Evolutionary conservation across 2,329 filamentous ascomycete species (phyloP), one percentile per base, ranked within the genome.

Genomic region (Phyllosticta capitalensis): DNA sequence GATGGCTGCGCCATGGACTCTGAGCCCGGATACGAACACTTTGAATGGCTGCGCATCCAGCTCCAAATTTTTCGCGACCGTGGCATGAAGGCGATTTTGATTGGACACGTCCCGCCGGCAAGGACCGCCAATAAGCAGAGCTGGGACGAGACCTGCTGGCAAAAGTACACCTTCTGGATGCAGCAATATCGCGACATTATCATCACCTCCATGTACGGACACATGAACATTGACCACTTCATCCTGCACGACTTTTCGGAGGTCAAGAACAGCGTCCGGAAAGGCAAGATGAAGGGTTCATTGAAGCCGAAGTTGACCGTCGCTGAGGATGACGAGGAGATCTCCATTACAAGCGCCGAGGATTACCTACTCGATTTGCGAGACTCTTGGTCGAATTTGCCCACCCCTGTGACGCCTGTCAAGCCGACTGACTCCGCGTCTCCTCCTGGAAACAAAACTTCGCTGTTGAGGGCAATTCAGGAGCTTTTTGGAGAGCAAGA

Each of bases 211-310:
- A 69, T 95, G 5, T 99, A 88, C 68, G 94, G 92, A 1, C 94
- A 99, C 71, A 97, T 99, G 94, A 99, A 99, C 69, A 89, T 96
- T 64, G 94, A 99, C 67, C 94, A 99, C 72, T 99, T 99, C 73
- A 82, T 97, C 68, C 76, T 99, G 17, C 90, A 96, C 67, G 92
- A 97, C 70, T 89, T 85, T 60, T 80, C 88, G 49, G 83, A 95
- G 0, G 80, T 96, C 58, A 80, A 88, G 62, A 79, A 90, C 54
- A 74, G 76, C 24, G 74, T 78, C 1, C 71, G 73, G 61, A 70
- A 73, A 38, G 78, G 78, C 5, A 67, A 64, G 19, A 76, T 78
- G 75, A 61, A 65, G 14, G 64, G 65, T 33, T 33, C 59, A 57
- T 5, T 59, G 57, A 60, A 56, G 49, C 53, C 54, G 26, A 53